phyloP scores from a whole-genome alignment of 2,329 filamentous ascomycete genomes.

The Helicocarpus griseus region DNA sequence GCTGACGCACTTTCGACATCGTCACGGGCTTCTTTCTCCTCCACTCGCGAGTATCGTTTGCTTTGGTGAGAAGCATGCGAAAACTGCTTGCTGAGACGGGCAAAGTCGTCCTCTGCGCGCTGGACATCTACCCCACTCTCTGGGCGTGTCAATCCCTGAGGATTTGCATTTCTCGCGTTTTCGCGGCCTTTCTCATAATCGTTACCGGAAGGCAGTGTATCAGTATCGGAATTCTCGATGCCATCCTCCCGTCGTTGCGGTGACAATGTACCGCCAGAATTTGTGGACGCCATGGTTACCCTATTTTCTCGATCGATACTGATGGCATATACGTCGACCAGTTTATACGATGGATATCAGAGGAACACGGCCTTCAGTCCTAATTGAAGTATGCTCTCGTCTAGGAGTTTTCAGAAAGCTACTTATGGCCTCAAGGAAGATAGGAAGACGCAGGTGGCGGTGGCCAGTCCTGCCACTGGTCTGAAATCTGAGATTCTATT shows the following conservation, averaged over 20 bases:
- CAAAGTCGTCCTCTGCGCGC: slow-evolving; percentile 35
- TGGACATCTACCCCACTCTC: slow-evolving; percentile 36
- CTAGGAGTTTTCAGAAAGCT: background rate
- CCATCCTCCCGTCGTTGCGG: background rate
- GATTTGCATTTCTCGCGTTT: slow-evolving; percentile 21
- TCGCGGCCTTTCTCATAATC: slow-evolving; percentile 24
- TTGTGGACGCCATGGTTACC: background rate
- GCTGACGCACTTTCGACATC: slow-evolving; percentile 47
- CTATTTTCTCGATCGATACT: background rate
- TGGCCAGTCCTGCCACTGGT: background rate
- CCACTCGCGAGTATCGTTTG: slow-evolving; percentile 24
- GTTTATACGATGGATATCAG: no score
- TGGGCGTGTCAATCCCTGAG: slow-evolving; percentile 23
- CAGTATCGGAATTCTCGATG: slow-evolving; percentile 18
- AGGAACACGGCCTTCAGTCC: background rate
- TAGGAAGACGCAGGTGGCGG: background rate
- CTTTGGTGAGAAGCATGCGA: slow-evolving; percentile 29
- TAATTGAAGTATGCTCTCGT: background rate
- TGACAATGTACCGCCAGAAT: background rate
- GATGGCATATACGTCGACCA: background rate
- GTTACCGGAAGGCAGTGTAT: slow-evolving; percentile 15
- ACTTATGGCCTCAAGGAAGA: background rate
- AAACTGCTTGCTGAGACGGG: slow-evolving; percentile 30
- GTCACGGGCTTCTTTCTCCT: slow-evolving; percentile 19
- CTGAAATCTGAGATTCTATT: background rate